Evolutionary conservation across 1,284 basidiomycete species (phyloP).

Genomic region (Moesziomyces parantarcticus): DNA sequence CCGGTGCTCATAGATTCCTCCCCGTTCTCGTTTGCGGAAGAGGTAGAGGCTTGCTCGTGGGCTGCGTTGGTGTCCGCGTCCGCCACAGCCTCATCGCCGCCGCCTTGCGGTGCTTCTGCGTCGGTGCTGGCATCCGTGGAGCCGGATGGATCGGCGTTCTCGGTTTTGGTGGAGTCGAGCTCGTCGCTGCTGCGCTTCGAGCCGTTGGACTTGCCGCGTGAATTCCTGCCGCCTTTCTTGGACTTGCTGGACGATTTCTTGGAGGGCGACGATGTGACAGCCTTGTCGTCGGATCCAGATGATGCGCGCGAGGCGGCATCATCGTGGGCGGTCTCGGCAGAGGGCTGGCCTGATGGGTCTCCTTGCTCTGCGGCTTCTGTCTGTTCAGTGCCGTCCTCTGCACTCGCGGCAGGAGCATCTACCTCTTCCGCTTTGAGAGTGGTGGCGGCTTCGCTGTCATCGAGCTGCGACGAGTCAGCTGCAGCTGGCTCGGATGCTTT

Average conservation of each 20-base stretch:
- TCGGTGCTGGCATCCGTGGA: constrained; percentile 1
- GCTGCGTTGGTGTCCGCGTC: constrained; percentile 1
- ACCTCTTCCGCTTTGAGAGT: constrained; percentile 12
- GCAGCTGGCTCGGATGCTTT: constrained; percentile 6
- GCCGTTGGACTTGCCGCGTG: constrained; percentile 26
- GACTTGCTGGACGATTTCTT: constrained; percentile 28
- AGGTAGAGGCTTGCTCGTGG: constrained; percentile 1
- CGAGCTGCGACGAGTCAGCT: constrained; percentile 4
- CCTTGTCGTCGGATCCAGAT: constrained; percentile 37
- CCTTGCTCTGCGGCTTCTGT: constrained; percentile 3
- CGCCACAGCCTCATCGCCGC: neutral
- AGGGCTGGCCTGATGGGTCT: constrained; percentile 3
- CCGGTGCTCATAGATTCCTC: constrained; percentile 5
- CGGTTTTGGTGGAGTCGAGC: constrained; percentile 14
- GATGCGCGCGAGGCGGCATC: constrained; percentile 31
- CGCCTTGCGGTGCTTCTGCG: neutral
- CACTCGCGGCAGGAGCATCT: neutral
- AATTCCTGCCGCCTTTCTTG: constrained; percentile 34
- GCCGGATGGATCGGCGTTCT: constrained; percentile 8
- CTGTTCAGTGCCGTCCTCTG: constrained; percentile 5
- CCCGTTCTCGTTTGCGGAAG: constrained; percentile 4
- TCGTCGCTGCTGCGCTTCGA: constrained; percentile 42
- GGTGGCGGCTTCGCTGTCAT: neutral
- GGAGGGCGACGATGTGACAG: constrained; percentile 16
- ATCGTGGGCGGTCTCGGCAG: constrained; percentile 18